Base-by-base conservation (phyloP, 352 stramenopile genomes). In the Aphanomyces cochlioides region DNA sequence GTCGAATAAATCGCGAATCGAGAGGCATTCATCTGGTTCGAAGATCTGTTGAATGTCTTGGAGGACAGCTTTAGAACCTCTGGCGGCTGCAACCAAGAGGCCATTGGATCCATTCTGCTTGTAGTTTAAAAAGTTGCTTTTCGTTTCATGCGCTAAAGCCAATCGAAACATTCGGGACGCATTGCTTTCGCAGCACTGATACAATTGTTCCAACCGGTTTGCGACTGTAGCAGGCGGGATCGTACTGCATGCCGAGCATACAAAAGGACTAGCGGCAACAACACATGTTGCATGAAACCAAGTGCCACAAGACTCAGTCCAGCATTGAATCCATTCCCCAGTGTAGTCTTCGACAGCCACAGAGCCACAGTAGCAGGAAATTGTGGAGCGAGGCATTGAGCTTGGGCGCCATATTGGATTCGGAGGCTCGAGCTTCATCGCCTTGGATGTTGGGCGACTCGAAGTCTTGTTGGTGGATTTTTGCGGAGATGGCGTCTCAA, bases 281-380 rank as follows among this genome's bases (percentile, higher is more conserved):
- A 90, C 80, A 65, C 85, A 93, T 13, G 90, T 83, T 5, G 82
- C 82, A 59, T 93, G 85, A 69, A 91, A 81, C 83, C 83, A 91
- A 45, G 78, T 64, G 39, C 74, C 75, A 37, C 85, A 93, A 36
- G 86, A 78, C 43, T 84, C 75, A 21, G 82, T 82, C 63, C 76
- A 83, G 69, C 85, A 93, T 72, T 89, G 81, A 4, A 91, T 28
- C 85, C 85, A 93, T 38, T 80, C 78, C 0, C 85, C 85, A 5
- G 75, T 73, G 59, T 93, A 93, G 7, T 69, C 59, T 2, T 74
- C 78, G 12, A 88, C 77, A 19, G 73, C 77, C 10, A 73, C 78
- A 39, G 75, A 75, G 7, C 82, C 82, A 37, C 85, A 93, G 1
- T 75, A 58, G 66, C 85, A 93, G 43, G 73, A 77, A 71, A 91